Evolutionary conservation across 139 green algal genomes (phyloP).

Genomic region (Coccomyxa sp.): DNA sequence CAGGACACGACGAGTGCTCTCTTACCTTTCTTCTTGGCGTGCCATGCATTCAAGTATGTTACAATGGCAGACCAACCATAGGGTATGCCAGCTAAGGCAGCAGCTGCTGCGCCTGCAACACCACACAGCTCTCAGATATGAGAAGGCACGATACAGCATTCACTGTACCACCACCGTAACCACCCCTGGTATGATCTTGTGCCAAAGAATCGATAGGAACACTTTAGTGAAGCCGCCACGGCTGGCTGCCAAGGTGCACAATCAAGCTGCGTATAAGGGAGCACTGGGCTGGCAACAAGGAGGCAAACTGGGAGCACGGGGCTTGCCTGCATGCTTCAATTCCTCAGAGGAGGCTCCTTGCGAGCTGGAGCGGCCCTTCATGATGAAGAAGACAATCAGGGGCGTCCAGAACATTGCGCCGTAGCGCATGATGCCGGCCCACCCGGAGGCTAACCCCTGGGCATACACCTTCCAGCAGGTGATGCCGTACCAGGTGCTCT

Average conservation of each 20-base stretch:
- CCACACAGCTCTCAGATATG: neutral
- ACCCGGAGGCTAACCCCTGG: slow-evolving; percentile 8
- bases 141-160: too few relatives aligned
- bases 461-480: slow-evolving; percentile 16
- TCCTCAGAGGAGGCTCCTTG: neutral
- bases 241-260: too few relatives aligned
- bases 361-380: neutral
- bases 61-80: slow-evolving; percentile 9
- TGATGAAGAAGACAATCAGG: slow-evolving; percentile 4
- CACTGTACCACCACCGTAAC: too few relatives aligned
- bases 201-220: too few relatives aligned
- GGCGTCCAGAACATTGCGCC: slow-evolving; percentile 14
- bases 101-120: neutral
- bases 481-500: slow-evolving; percentile 5
- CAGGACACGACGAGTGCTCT: neutral
- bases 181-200: too few relatives aligned
- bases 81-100: slow-evolving; percentile 1
- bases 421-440: slow-evolving; percentile 3
- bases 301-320: neutral
- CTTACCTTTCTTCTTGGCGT: neutral
- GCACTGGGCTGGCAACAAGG: too few relatives aligned
- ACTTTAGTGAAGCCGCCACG: too few relatives aligned
- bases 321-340: neutral
- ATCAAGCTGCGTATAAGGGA: too few relatives aligned
- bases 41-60: slow-evolving; percentile 3